These are phyloP conservation scores for Phytophthora kernoviae DNA, from an alignment of 352 stramenopile species.

Conservation along the genomic window DNA sequence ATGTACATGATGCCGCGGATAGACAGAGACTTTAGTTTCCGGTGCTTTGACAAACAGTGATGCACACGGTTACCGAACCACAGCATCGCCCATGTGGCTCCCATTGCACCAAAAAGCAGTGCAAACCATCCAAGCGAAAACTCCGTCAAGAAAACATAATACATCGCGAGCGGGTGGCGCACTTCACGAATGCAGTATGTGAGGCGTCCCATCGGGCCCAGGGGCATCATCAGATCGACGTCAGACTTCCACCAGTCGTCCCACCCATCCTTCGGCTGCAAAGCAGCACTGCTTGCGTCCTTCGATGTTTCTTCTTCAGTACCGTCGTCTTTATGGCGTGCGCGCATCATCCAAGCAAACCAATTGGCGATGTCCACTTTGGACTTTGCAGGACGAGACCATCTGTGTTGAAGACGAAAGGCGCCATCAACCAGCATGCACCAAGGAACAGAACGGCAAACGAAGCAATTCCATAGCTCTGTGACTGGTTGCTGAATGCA, in stretches of 20 bases:
- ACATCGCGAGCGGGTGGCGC: slow-evolving; percentile 78
- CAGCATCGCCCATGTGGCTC: slow-evolving; percentile 51
- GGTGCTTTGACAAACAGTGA: slow-evolving; percentile 57
- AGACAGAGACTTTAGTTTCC: slow-evolving; percentile 60
- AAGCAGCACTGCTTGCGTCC: slow-evolving; percentile 34
- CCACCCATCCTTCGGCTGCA: slow-evolving; percentile 72
- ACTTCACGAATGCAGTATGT: slow-evolving; percentile 85
- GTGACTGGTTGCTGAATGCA: slow-evolving; percentile 56
- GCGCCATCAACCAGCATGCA: slow-evolving; percentile 82
- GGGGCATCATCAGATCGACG: slow-evolving; percentile 69
- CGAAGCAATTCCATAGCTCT: slow-evolving; percentile 81
- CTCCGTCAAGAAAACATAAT: slow-evolving; percentile 81
- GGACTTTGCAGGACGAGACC: slow-evolving; percentile 81
- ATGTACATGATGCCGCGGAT: slow-evolving; percentile 80
- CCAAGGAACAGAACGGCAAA: slow-evolving; percentile 85
- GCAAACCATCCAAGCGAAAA: slow-evolving; percentile 56
- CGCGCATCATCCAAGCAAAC: slow-evolving; percentile 86
- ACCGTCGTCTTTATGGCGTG: slow-evolving; percentile 44
- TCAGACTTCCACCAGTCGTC: slow-evolving; percentile 77
- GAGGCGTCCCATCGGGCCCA: slow-evolving; percentile 68
- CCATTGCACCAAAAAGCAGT: slow-evolving; percentile 57
- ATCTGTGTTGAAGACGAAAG: slow-evolving; percentile 91
- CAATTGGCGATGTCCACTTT: slow-evolving; percentile 83
- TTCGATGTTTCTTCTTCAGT: slow-evolving; percentile 44
- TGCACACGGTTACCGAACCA: slow-evolving; percentile 57